Evolutionary conservation across 2,329 filamentous ascomycete genomes (phyloP).

Genomic region (Aureobasidium sp.): DNA sequence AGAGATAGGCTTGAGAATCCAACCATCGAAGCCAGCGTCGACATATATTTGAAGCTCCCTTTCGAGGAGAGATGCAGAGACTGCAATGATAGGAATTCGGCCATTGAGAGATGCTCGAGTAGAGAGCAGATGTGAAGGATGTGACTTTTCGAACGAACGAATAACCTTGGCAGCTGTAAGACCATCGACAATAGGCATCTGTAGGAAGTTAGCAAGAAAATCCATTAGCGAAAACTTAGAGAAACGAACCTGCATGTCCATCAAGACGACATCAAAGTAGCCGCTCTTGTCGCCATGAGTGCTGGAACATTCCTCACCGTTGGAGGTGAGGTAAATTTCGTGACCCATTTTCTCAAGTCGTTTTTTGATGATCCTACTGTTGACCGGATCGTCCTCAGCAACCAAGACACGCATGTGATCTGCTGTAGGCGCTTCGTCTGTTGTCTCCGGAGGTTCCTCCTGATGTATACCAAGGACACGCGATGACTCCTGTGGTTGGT

Average conservation of each 20-base stretch:
- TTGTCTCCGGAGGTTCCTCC: conserved; percentile 12
- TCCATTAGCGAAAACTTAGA: neutral
- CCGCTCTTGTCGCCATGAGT: conserved; percentile 55
- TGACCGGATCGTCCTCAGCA: conserved; percentile 83
- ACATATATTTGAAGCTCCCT: conserved; percentile 60
- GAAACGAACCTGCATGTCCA: conserved; percentile 77
- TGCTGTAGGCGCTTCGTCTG: conserved; percentile 14
- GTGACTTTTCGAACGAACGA: conserved; percentile 56
- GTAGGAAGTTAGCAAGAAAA: conserved; percentile 12
- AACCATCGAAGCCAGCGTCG: conserved; percentile 75
- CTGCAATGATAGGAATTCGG: conserved; percentile 73
- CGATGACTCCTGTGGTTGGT: neutral
- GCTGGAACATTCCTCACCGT: conserved; percentile 75
- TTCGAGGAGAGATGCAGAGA: conserved; percentile 75
- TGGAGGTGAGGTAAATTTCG: conserved; percentile 61
- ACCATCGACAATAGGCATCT: conserved; percentile 93
- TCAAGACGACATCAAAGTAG: conserved; percentile 69
- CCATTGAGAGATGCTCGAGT: conserved; percentile 50
- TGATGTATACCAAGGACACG: neutral
- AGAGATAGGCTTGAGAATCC: conserved; percentile 83
- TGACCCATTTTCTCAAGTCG: conserved; percentile 70
- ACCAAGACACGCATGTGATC: conserved; percentile 58
- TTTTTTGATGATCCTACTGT: conserved; percentile 73
- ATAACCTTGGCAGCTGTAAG: conserved; percentile 77
- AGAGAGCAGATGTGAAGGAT: conserved; percentile 46